Base-by-base conservation (phyloP, 2,329 filamentous ascomycete species). In the Colletotrichum sansevieriae region DNA sequence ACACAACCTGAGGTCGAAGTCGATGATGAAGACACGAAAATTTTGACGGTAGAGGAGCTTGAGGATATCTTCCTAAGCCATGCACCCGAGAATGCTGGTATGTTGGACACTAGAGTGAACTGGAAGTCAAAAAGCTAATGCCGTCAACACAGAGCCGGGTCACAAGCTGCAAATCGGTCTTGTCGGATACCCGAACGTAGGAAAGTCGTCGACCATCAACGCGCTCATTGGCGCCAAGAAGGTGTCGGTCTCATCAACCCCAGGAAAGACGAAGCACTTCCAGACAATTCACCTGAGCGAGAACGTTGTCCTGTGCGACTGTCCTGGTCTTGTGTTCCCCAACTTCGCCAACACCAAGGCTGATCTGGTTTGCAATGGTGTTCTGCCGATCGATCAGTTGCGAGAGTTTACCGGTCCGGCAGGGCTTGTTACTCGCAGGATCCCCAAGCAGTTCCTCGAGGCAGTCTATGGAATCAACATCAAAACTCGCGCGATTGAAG, bases 131-230 rank as follows among this genome's bases (percentile, higher is more conserved):
- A 29, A 29, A 46, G 64, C 75, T 73, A 37, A 73, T n/a, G 35
- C 2, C 49, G 7, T 7, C 20, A 60, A 2, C 13, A 5, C 72
- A 85, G 85, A 80, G 4, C 74, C 82, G 9, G 83, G 84, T 52
- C 81, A 81, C 71, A 98, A 97, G 79, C 91, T 95, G 4, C 90
- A 94, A 72, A 96, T 99, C 73, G 96, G 96, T 74, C 85, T 99
- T 20, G 96, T 99, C 43, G 96, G 96, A 68, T 99, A 99, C 81
- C 96, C 96, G 76, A 99, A 99, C 83, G 96, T 99, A 71, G 96
- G 96, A 82, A 99, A 99, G 83, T 99, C 97, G 1, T 98, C 95
- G 56, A 99, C 96, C 15, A 99, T 99, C 86, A 99, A 99, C 83
- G 95, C 96, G 47, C 88, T 99, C n/a, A 95, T 98, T 67, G 97